Evolutionary conservation across 2,329 filamentous ascomycete species (phyloP).

Genomic region (Emydomyces testavorans): DNA sequence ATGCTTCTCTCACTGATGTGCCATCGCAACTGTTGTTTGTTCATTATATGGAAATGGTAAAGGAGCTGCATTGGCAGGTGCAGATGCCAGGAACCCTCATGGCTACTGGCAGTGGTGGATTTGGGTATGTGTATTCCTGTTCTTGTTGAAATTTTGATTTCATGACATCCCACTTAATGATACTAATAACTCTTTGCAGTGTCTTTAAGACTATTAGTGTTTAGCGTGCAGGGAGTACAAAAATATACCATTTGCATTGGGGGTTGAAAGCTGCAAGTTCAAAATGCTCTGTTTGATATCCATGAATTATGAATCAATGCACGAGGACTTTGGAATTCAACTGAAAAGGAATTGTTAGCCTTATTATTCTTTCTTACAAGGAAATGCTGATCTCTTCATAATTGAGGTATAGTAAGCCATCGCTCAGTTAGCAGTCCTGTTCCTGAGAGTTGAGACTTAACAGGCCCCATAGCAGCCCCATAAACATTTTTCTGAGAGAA

Average conservation of each 20-base stretch:
- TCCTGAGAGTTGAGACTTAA: too few species aligned
- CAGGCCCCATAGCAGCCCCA: too few species aligned
- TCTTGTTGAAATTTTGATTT: too few species aligned
- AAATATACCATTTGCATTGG: background rate
- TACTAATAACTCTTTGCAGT: conserved; percentile 31
- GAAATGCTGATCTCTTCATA: too few species aligned
- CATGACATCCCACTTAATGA: conserved; percentile 2
- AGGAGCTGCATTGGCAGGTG: conserved; percentile 94
- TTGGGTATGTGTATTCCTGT: conserved; percentile 46
- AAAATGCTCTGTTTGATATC: conserved; percentile 5
- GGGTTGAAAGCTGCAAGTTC: background rate
- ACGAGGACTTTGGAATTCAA: too few species aligned
- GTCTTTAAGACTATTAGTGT: conserved; percentile 77
- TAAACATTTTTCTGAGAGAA: too few species aligned
- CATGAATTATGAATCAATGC: background rate
- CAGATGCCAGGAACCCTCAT: conserved; percentile 86
- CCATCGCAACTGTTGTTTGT: conserved; percentile 92
- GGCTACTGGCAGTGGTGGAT: conserved; percentile 77
- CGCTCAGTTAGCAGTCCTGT: too few species aligned
- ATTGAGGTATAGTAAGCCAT: too few species aligned
- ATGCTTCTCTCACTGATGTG: conserved; percentile 76
- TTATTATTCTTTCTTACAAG: too few species aligned
- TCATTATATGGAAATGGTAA: conserved; percentile 88
- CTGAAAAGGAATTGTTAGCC: too few species aligned
- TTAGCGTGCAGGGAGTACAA: conserved; percentile 29